Base-by-base conservation (phyloP, 495 filamentous ascomycete genomes). In the Xylaria longipes region DNA sequence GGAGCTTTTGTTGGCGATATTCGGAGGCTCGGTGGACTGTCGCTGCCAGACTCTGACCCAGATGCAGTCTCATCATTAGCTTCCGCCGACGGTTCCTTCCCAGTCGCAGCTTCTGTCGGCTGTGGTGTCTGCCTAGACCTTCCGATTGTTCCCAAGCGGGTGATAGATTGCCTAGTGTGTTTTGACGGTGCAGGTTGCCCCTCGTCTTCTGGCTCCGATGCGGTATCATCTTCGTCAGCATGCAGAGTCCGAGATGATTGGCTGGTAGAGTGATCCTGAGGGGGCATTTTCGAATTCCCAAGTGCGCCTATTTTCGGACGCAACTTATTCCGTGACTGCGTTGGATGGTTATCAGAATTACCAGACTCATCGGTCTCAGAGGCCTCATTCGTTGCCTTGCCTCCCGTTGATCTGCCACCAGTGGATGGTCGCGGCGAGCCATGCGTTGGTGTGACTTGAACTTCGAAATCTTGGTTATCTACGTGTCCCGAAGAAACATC, bases 401-500 rank as follows among this genome's bases (percentile, higher is more conserved):
- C 8, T 46, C 54, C 15, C 5, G 20, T 35, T 27, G 43, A 33
- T 22, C 48, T 54, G 3, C 1, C 17, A 31, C 35, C 22, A 25
- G 1, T 29, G 12, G 65, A 4, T 41, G 70, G 22, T 61, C 61
- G 61, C 48, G 77, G 74, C 57, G 69, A 72, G 61, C 80, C 71
- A 43, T 73, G 73, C 2, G 82, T 78, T 0, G 86, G 87, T 1
- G 84, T 85, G 35, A 79, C 78, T 73, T 86, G 88, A 20, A 86
- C 82, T 69, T 90, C 84, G 65, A 87, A 88, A 65, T 83, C 86
- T 67, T 81, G 78, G 62, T 84, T 80, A 17, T 85, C 83, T 29
- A 77, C 77, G 33, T 76, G 67, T 43, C 37, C 48, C 35, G 31
- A 65, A 20, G 67, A 41, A 25, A 64, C 69, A 8, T 31, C 71